phyloP scores from a whole-genome alignment of 2,329 filamentous ascomycete species.

The Rachicladosporium sp. region DNA sequence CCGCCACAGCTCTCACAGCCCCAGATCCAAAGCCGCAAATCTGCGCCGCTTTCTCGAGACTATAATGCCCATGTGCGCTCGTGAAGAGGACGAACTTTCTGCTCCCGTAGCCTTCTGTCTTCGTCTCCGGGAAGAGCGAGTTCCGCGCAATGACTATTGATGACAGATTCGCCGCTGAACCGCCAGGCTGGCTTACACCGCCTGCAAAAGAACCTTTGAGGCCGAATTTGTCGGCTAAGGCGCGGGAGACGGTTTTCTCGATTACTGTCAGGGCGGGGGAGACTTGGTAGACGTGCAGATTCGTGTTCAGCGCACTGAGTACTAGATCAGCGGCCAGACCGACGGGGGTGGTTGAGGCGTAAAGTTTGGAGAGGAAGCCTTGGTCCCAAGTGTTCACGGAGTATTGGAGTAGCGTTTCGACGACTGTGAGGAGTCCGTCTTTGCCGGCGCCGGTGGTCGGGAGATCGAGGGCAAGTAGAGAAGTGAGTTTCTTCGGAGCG shows the following conservation, averaged over 20 bases:
- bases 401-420: conserved; percentile 63
- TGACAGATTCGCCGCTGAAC: conserved; percentile 71
- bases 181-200: conserved; percentile 67
- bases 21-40: conserved; percentile 70
- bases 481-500: conserved; percentile 30
- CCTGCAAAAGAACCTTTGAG: conserved; percentile 56
- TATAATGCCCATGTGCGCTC: conserved; percentile 83
- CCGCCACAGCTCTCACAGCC: conserved; percentile 60
- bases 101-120: conserved; percentile 54
- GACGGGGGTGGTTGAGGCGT: conserved; percentile 77
- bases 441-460: conserved; percentile 27
- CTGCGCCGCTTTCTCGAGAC: conserved; percentile 86
- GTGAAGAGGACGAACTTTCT: conserved; percentile 74
- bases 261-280: conserved; percentile 79
- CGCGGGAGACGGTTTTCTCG: conserved; percentile 67
- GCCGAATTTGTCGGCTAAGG: conserved; percentile 65
- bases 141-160: conserved; percentile 83
- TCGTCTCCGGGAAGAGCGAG: conserved; percentile 67
- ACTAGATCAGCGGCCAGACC: conserved; percentile 77
- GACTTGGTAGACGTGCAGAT: conserved; percentile 88
- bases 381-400: conserved; percentile 99
- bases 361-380: conserved; percentile 91
- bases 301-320: conserved; percentile 79
- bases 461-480: conserved; percentile 27
- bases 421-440: conserved; percentile 32